Evolutionary conservation across 176 grass and related monocot genomes (phyloP).

Genomic region (Chrysopogon serrulatus): DNA sequence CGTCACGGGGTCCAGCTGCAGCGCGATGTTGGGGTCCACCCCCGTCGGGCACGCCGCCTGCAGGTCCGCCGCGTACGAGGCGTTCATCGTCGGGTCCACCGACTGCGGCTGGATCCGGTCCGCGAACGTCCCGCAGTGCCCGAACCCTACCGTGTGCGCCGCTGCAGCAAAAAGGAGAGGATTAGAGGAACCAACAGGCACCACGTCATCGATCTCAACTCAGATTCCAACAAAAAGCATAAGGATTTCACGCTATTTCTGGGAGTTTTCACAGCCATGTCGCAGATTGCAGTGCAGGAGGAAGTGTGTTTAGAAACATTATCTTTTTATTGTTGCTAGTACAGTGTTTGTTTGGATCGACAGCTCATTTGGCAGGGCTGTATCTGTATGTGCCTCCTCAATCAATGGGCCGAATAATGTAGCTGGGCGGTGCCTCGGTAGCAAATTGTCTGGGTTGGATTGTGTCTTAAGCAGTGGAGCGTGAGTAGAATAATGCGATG

Average conservation of each 20-base stretch:
- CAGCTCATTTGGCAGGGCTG: slow-evolving; percentile 14
- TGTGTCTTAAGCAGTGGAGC: neutral
- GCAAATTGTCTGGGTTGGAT: neutral
- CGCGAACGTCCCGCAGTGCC: slow-evolving; percentile 79
- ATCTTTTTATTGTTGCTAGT: too few relatives aligned
- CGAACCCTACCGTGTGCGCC: slow-evolving; percentile 80
- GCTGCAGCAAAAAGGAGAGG: slow-evolving; percentile 37
- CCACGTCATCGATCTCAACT: too few relatives aligned
- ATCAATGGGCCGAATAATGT: neutral
- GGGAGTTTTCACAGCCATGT: neutral
- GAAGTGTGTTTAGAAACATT: too few relatives aligned
- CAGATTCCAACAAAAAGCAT: neutral
- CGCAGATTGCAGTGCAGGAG: neutral
- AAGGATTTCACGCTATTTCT: neutral
- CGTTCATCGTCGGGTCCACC: slow-evolving; percentile 62
- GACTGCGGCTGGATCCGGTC: slow-evolving; percentile 41
- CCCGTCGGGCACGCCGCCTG: slow-evolving; percentile 65
- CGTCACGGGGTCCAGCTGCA: slow-evolving; percentile 59
- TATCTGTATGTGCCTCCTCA: neutral
- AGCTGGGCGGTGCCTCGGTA: neutral
- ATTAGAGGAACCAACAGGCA: neutral
- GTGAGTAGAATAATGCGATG: slow-evolving; percentile 10
- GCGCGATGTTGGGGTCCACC: slow-evolving; percentile 72
- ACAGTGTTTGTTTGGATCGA: too few relatives aligned
- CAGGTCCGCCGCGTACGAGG: slow-evolving; percentile 53